Base-by-base conservation (phyloP, 352 stramenopile species). In the Saprolegnia parasitica region DNA sequence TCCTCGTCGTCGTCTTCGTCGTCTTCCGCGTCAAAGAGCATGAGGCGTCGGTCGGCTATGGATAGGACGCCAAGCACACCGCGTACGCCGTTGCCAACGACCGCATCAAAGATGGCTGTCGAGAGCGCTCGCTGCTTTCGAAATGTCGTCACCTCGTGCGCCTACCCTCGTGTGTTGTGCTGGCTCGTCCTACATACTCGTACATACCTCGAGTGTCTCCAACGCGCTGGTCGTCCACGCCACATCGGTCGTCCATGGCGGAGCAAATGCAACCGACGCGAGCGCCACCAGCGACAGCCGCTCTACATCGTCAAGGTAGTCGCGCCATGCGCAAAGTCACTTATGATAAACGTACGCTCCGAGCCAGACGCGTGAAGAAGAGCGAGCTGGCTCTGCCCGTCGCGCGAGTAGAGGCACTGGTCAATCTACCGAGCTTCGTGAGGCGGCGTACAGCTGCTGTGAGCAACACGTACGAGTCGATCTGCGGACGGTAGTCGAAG, bases 1-100 rank as follows among this genome's bases (percentile, higher is more conserved):
- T 68, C 42, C 4, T 68, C 50, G n/a, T 58, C 45, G n/a, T 60
- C 62, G 20, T 68, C 62, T 18, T 67, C 58, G 42, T 67, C 58
- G 45, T 52, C 39, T 32, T 70, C 63, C 11, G 42, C 63, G 39
- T 70, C 63, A 42, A 52, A 70, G 42, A 70, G 54, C 6, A 39
- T 32, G 39, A 70, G 55, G 3, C 13, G n/a, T 4, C 42, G 15
- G 16, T 68, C 13, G 13, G 24, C 9, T 20, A 42, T 29, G 15
- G 63, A 60, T 13, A 70, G 16, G 11, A 70, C 6, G 3, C 50
- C 54, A 11, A 70, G 46, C 29, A 70, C 63, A 11, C 63, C 63
- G 26, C 63, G 63, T n/a, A 29, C 52, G 32, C 63, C 63, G 26
- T 70, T 62, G n/a, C 42, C 63, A 32, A 39, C 63, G 20, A 70